Evolutionary conservation across 768 basidiomycete genomes (phyloP).

Genomic region (Psilocybe sp.): DNA sequence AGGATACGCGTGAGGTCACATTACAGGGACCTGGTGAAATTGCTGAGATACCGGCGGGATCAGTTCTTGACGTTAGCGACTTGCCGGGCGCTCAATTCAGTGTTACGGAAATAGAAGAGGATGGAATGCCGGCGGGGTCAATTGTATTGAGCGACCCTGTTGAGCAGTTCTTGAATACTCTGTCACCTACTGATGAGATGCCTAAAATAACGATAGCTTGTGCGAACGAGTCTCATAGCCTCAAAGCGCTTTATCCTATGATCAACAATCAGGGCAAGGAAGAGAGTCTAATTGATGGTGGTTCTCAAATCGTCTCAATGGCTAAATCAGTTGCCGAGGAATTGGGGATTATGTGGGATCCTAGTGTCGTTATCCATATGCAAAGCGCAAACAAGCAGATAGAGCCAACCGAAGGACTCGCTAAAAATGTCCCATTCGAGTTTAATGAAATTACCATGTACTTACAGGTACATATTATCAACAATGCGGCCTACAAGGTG

Average conservation of each 20-base stretch:
- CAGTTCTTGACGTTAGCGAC: not conserved
- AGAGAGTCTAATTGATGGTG: not conserved
- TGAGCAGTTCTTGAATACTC: not conserved
- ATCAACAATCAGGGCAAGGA: not conserved
- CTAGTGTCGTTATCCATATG: not conserved
- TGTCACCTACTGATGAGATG: no score
- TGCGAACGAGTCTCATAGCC: not conserved
- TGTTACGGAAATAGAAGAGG: not conserved
- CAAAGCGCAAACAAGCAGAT: not conserved
- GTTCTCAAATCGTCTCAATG: not conserved
- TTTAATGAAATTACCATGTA: not conserved
- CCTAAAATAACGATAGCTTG: not conserved
- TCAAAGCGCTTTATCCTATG: not conserved
- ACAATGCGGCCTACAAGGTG: not conserved
- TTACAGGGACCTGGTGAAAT: no score
- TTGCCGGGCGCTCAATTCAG: not conserved
- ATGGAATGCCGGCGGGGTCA: not conserved
- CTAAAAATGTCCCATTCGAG: not conserved
- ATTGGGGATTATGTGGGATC: not conserved
- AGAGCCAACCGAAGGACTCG: not conserved
- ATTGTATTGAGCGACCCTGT: not conserved
- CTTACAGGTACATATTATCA: conserved; percentile 2
- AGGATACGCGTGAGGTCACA: no score
- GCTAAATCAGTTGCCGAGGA: not conserved
- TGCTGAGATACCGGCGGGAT: no score